Base-by-base conservation (phyloP, 495 filamentous ascomycete species). In the Chaetomium cochliodes region DNA sequence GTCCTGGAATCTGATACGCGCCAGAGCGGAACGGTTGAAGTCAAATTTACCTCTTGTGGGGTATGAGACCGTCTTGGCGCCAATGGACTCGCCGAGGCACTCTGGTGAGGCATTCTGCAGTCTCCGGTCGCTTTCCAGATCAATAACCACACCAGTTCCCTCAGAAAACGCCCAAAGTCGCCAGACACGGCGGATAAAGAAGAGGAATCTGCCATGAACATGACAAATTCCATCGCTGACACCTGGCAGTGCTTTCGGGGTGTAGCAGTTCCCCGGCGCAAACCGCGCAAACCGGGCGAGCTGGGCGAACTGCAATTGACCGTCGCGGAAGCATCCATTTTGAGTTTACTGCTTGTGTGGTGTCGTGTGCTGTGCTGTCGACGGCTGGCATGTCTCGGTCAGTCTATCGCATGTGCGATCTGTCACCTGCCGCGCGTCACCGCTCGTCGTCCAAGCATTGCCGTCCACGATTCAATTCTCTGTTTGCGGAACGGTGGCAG, bases 341-440 rank as follows among this genome's bases (percentile, higher is more conserved):
- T 44, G 41, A 44, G 41, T 44, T 18, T 15, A 16, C 41, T 44
- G 41, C 16, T 37, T 9, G 33, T 37, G 33, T 37, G 5, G 33
- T 37, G 33, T 37, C 1, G 33, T 37, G 33, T 37, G 5, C 5
- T 37, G 33, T 37, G 33, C 33, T 37, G 33, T 37, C 33, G 33
- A 47, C 5, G 3, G 3, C 44, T 20, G 44, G 44, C 33, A 8
- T 37, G 33, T 37, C 33, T 37, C 15, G 16, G 41, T 44, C 41
- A 20, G n/a, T 20, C 46, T 11, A 5, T 11, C 46, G 46, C 46
- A 23, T 49, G n/a, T 49, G 46, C 46, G 46, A 49, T 25, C 52
- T 54, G 52, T 26, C 16, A 33, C 25, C 18, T 54, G 52, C 52
- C 52, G 52, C 52, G 52, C 52, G 52, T 54, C 28, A 33, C 52